Base-by-base conservation (phyloP, 176 grass and related monocot species). In the Phoenix roebelenii region DNA sequence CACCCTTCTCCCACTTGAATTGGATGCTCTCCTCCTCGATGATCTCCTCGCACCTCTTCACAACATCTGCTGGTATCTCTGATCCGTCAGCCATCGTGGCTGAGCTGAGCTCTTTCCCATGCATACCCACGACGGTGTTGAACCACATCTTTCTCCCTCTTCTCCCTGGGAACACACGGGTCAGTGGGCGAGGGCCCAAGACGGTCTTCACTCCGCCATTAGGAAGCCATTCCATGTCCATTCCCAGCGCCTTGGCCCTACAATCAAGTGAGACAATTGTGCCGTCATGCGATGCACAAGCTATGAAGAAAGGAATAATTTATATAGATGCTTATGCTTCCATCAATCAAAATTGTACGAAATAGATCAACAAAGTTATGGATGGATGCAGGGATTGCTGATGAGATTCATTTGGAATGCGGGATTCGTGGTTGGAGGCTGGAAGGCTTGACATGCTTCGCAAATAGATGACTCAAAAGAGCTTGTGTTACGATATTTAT, bases 21-120 rank as follows among this genome's bases (percentile, higher is more conserved):
- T 85, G 81, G 77, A 89, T 75, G 77, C 86, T 89, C 74, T 82
- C 86, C 70, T 89, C 81, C 70, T 85, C 86, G 63, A 89, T 85
- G 77, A 85, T 85, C 81, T 89, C 81, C 18, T 71, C 67, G 71
- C 86, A 89, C 5, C 86, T 61, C 25, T 23, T 9, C 58, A 89
- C 81, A 48, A 89, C 80, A 3, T 59, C 18, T 2, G 52, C n/a
- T 0, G 86, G 81, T 49, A 89, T 89, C 74, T 89, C 74, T 0
- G 67, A 18, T 0, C 86, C 86, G 25, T 89, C 67, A 17, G 74
- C 77, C 35, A 76, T 48, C n/a, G 61, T 74, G 10, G 77, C 81
- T 2, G 81, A 81, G 77, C 86, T 89, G 0, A 75, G 52, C 67
- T 72, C 77, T 67, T 75, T 81, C 53, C 86, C 74, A 26, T 89